These are phyloP conservation scores for Aspergillus wentii DNA, from an alignment of 495 filamentous ascomycete species.

Conservation along the genomic window DNA sequence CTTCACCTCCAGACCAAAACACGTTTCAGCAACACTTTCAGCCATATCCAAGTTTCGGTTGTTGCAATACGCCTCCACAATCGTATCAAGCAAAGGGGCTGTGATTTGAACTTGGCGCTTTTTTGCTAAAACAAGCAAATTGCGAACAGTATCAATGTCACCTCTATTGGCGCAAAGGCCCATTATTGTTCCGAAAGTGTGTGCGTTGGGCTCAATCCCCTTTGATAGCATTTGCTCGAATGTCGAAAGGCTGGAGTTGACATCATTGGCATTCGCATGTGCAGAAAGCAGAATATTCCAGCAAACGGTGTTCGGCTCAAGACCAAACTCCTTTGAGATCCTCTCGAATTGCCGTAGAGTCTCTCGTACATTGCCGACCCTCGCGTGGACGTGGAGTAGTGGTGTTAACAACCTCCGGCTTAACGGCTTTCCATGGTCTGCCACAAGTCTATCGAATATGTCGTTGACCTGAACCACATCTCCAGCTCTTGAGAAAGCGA, in stretches of 20 bases:
- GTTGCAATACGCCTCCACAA: slow-evolving; percentile 68
- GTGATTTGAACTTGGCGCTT: slow-evolving; percentile 33
- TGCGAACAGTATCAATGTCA: slow-evolving; percentile 62
- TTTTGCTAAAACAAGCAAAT: slow-evolving; percentile 55
- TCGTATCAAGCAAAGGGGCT: slow-evolving; percentile 52
- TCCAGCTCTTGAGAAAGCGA: slow-evolving; percentile 24
- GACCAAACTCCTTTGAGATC: slow-evolving; percentile 45
- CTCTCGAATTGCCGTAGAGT: slow-evolving; percentile 56
- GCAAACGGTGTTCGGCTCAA: slow-evolving; percentile 47
- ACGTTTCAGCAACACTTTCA: slow-evolving; percentile 51
- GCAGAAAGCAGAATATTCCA: slow-evolving; percentile 81
- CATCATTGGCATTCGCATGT: slow-evolving; percentile 58
- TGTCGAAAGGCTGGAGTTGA: slow-evolving; percentile 53
- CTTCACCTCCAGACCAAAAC: slow-evolving; percentile 30
- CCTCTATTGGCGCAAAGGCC: slow-evolving; percentile 64
- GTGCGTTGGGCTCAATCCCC: slow-evolving; percentile 43
- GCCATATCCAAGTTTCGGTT: slow-evolving; percentile 55
- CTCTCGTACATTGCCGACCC: slow-evolving; percentile 53
- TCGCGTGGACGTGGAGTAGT: slow-evolving; percentile 63
- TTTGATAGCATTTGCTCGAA: slow-evolving; percentile 52
- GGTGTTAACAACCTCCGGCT: slow-evolving; percentile 33
- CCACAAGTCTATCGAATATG: slow-evolving; percentile 27
- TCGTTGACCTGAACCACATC: slow-evolving; percentile 23
- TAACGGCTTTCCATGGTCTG: slow-evolving; percentile 30
- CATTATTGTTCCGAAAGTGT: slow-evolving; percentile 70